Evolutionary conservation across 176 grass and related monocot genomes (phyloP).

Genomic region (Alopecurus myosuroides): DNA sequence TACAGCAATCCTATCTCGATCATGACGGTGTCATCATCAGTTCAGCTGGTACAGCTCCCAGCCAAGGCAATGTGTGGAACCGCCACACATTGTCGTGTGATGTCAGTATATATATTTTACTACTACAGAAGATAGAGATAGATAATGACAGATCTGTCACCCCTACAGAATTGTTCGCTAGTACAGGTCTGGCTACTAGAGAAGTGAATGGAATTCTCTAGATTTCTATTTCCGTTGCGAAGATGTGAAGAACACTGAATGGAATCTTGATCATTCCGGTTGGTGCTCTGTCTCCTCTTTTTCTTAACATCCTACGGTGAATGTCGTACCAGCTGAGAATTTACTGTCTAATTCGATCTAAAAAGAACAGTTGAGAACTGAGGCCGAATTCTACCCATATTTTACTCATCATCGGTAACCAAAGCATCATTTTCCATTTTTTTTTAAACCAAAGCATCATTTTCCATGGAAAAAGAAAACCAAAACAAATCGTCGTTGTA

Average conservation of each 20-base stretch:
- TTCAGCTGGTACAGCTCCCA: slow-evolving; percentile 19
- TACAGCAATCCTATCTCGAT: neutral
- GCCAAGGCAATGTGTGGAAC: slow-evolving; percentile 13
- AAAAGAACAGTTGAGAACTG: neutral
- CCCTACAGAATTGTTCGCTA: neutral
- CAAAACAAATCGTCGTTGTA: neutral
- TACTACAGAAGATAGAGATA: neutral
- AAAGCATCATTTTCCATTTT: neutral
- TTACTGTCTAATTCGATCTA: neutral
- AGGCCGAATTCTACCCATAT: neutral
- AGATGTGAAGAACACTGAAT: neutral
- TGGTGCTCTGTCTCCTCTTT: neutral
- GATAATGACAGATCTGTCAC: neutral
- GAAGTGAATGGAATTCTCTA: neutral
- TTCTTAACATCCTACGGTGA: neutral
- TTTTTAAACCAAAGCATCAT: neutral
- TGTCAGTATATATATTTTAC: neutral
- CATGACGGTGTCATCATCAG: slow-evolving; percentile 13
- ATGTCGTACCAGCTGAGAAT: neutral
- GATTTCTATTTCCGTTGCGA: neutral
- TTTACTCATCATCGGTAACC: neutral
- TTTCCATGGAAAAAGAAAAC: neutral
- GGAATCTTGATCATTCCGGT: slow-evolving; percentile 19
- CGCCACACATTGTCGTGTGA: neutral
- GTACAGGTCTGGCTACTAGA: neutral